Base-by-base conservation (phyloP, 2,329 filamentous ascomycete genomes). In the Drechslerella dactyloides region DNA sequence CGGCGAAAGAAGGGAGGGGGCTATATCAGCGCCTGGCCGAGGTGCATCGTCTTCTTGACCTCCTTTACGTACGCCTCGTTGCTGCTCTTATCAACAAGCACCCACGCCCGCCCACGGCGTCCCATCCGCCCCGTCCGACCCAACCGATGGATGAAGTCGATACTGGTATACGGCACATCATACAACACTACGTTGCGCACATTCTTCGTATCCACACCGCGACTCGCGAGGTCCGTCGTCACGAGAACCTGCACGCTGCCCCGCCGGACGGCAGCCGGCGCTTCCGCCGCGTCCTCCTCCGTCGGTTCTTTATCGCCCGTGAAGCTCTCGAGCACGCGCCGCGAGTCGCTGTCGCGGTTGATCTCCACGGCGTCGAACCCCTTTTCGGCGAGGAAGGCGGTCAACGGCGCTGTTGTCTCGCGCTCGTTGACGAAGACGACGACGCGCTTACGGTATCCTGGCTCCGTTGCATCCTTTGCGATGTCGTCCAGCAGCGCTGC, bases 391-490 rank as follows among this genome's bases (percentile, higher is more conserved):
- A 99, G 86, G 78, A 90, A 99, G 0, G 87, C 81, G 11, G 93
- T 88, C 0, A 99, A 84, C 77, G 93, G 87, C 65, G 89, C 85
- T 0, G 93, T 91, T 78, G 90, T 91, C 78, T 96, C 92, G 37
- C 94, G 89, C 82, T 97, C 92, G 79, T 97, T 97, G 79, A 97
- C 93, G 77, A 97, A 97, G 1, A 97, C 92, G 65, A 97, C 86
- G 76, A 99, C 89, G 73, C 91, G 89, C 79, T 94, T 94, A 23
- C 90, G 84, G 68, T 90, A 87, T 2, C 88, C 81, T 54, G 84
- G 82, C 44, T 82, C 85, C 59, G 85, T 84, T 1, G 85, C 84
- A 48, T 93, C 89, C 78, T 91, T 92, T 69, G 92, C 92, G 70
- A 99, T 93, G 35, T 90, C 89, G 87, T 93, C 97, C 78, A 99